Evolutionary conservation across 176 grass and related monocot genomes (phyloP), one percentile per base, ranked within the genome.

Genomic region (Olyra latifolia): DNA sequence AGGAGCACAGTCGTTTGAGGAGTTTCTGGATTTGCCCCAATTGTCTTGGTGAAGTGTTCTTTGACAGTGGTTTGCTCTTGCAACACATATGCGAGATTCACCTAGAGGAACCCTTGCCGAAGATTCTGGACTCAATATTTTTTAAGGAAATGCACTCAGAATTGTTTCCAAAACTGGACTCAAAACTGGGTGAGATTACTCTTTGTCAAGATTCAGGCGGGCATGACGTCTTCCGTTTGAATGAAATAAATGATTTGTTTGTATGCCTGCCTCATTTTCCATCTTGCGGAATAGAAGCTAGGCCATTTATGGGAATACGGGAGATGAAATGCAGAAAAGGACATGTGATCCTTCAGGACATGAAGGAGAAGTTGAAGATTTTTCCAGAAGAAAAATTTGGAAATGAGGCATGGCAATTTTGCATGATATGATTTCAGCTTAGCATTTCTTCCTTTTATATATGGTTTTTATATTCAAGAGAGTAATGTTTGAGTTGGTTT

Each of bases 341-440:
- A 69, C 8, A 39, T 60, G 40, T 32, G 66, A 71, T 81, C 50
- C 66, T 71, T 47, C 25, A 32, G 24, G 66, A 13, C 15, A 58
- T 81, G 42, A 81, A 22, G 66, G 10, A 57, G 66, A 71, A 69
- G 17, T 13, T 81, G 52, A 44, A 7, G 25, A 59, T 43, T 20
- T 71, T 81, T 39, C 78, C 78, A 46, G 1, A 55, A 46, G 40
- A 71, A 35, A 30, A 5, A 27, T 43, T 19, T 35, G 5, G 32
- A 3, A 35, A 35, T 35, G 5, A 81, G 66, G 78, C 59, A 16
- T 46, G 28, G 43, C 17, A 46, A 40, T 59, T 71, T n/a, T 32
- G 46, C 66, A 70, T 80, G 38, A 15, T 38, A 70, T 80, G 24
- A 10, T 80, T 80, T 80, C 39, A 59, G 53, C 57, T 59, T 80